Conservation (phyloP, 441 rosid genomes). For the Populus hybrid region DNA sequence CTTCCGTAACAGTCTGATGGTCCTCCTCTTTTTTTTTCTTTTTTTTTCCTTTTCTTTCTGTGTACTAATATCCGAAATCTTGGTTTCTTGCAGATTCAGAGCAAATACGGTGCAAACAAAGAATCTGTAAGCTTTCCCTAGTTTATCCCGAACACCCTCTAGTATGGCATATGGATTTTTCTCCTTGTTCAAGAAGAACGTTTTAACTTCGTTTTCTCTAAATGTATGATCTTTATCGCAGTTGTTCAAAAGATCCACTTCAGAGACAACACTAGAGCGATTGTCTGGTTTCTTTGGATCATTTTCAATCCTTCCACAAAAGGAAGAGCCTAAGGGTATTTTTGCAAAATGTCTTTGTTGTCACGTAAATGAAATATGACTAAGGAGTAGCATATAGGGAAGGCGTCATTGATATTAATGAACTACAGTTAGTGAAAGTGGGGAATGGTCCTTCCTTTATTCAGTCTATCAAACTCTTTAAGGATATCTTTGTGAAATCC, state of each 20-base stretch:
- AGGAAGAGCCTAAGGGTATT: constrained; percentile 58
- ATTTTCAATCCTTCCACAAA: constrained; percentile 56
- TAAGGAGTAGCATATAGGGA: too few species aligned
- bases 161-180: too few species aligned
- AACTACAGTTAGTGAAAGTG: too few species aligned
- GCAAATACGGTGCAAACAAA: constrained; percentile 68
- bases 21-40: neutral
- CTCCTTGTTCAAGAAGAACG: too few species aligned
- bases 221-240: constrained; percentile 19
- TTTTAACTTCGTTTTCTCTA: neutral
- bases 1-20: too few species aligned
- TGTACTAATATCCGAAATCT: neutral
- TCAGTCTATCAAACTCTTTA: too few species aligned
- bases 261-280: constrained; percentile 78
- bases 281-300: constrained; percentile 73
- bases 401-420: too few species aligned
- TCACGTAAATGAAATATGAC: too few species aligned
- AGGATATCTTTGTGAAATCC: too few species aligned
- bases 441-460: too few species aligned
- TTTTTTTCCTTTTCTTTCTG: neutral
- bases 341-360: too few species aligned
- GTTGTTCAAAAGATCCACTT: constrained; percentile 66
- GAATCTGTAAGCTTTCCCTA: constrained; percentile 50
- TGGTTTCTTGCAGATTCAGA: constrained; percentile 58
- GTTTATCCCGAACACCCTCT: too few species aligned